Evolutionary conservation across 805 yeast genomes (phyloP), one percentile per base, ranked within the genome.

Genomic region (Kodamaea kaohsiungensis): DNA sequence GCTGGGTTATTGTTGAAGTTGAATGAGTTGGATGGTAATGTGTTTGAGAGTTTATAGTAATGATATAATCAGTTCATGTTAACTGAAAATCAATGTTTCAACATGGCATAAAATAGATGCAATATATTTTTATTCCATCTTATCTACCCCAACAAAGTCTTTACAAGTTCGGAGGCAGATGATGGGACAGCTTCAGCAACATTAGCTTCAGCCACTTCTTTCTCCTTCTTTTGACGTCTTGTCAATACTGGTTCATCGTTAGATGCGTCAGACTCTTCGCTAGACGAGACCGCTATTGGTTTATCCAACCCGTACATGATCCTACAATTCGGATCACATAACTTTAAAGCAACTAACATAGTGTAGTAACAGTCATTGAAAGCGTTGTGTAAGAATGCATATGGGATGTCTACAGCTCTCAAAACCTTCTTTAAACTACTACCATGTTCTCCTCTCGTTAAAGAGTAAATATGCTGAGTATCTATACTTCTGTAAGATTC

Each of bases 281-380:
- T 12, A 8, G 15, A 15, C 1, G 17, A 5, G 3, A 13, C 37
- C 7, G 30, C 35, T 22, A 18, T 7, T 15, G 30, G 50, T 12
- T 18, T 13, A 17, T 48, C 51, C 43, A 48, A 48, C 10, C 40
- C 25, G n/a, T 48, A 48, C 12, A 48, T 9, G 5, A 7, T n/a
- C 35, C 54, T 52, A 22, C 43, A 39, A 25, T 47, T 18, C 1
- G 54, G 54, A 63, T 85, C 89, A 49, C 83, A 72, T 54, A 83
- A 61, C 37, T 76, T 74, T 61, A 85, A 56, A 8, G 81, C 76
- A n/a, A 81, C 71, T 30, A 80, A 53, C 47, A 86, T 65, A 0
- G 91, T 87, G 58, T 77, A 85, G 60, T 84, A 82, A 6, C 89
- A 83, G 65, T 87, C 92, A 61, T 87, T 87, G 2, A 86, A 89